Evolutionary conservation across 75 land plant genomes (phyloP).

Genomic region (Chamaecyparis obtusa): DNA sequence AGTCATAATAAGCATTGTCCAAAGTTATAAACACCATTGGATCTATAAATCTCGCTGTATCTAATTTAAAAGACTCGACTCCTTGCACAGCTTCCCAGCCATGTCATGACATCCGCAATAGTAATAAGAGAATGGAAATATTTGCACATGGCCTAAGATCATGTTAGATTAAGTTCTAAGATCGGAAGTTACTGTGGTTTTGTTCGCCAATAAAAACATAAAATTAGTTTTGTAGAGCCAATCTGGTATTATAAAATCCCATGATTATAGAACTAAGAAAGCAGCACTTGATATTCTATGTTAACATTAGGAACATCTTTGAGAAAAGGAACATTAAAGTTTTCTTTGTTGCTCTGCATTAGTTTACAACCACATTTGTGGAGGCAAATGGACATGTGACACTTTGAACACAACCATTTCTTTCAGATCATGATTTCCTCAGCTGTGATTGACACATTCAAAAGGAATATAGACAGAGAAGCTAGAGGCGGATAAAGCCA

Average conservation of each 20-base stretch:
- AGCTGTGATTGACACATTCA: conserved; percentile 9
- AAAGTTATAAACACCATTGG: neutral
- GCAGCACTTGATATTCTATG: neutral
- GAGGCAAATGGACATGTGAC: neutral
- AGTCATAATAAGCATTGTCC: neutral
- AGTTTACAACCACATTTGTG: conserved; percentile 1
- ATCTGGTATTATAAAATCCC: neutral
- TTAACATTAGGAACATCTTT: neutral
- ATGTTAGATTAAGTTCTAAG: neutral
- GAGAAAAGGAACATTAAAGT: neutral
- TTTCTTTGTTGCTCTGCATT: conserved; percentile 8
- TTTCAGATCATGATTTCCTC: neutral
- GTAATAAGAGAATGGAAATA: neutral
- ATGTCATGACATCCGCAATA: neutral
- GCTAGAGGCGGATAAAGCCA: neutral
- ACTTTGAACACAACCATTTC: conserved; percentile 1
- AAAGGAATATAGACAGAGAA: neutral
- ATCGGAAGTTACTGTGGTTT: neutral
- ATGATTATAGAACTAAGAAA: neutral
- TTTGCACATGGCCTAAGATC: neutral
- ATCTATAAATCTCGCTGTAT: neutral
- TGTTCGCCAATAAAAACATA: neutral
- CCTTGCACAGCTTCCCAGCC: neutral
- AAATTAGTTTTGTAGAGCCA: neutral
- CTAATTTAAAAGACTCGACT: neutral